Conservation (phyloP, 768 basidiomycete genomes). For the Mycena crocata region DNA sequence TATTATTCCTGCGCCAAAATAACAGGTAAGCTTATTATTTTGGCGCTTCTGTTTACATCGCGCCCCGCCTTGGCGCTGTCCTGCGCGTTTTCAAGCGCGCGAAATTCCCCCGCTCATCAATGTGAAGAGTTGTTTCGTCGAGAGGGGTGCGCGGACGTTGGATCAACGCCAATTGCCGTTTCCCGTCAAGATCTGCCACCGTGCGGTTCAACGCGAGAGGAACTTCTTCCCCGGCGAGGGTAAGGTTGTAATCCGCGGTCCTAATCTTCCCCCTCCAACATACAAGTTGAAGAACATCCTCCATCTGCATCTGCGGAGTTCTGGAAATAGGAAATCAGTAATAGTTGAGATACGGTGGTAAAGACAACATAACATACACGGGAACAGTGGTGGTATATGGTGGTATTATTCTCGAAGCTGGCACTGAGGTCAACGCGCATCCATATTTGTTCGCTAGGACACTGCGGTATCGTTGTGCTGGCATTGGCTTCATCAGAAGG, state of each 20-base stretch:
- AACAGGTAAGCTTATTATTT: too few relatives aligned
- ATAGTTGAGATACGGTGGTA: neutral
- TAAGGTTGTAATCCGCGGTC: neutral
- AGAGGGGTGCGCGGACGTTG: too few relatives aligned
- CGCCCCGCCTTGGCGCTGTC: too few relatives aligned
- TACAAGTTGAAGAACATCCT: neutral
- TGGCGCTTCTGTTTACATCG: too few relatives aligned
- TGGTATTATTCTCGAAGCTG: neutral
- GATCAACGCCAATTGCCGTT: constrained; percentile 3
- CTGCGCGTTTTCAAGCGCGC: too few relatives aligned
- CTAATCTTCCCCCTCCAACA: neutral
- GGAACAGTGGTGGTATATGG: neutral
- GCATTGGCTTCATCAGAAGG: neutral
- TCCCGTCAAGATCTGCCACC: neutral
- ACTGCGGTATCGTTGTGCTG: neutral
- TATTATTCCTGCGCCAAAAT: too few relatives aligned
- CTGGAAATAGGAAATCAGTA: neutral
- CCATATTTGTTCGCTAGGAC: neutral
- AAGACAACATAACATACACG: constrained; percentile 8
- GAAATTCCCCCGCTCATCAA: too few relatives aligned
- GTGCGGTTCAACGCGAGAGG: neutral
- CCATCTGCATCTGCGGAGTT: neutral
- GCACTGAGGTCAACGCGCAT: neutral
- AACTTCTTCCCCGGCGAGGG: neutral
- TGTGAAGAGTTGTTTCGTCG: too few relatives aligned